Percentiles rank a stretch among this genome's conserved stretches.
Conservation (phyloP, 1,139 yeast genomes). For the Saccharomyces hybrid region DNA sequence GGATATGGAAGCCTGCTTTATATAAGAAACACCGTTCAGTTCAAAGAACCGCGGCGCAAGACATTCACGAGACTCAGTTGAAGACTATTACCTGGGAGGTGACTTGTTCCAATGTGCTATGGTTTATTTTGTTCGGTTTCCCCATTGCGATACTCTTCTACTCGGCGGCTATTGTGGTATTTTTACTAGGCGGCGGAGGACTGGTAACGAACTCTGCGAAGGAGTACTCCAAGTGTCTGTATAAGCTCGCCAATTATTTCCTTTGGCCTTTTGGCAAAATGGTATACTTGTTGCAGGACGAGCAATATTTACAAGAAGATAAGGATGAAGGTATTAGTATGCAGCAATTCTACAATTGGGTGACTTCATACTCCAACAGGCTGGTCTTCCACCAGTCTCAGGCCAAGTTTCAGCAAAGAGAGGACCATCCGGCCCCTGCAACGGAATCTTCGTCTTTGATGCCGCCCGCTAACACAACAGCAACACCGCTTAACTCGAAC, state of each 20-base stretch:
- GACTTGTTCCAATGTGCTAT: slow-evolving; percentile 60
- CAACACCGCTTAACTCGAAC: slow-evolving; percentile 4
- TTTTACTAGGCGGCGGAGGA: slow-evolving; percentile 37
- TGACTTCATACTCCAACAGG: slow-evolving; percentile 51
- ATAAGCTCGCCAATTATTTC: slow-evolving; percentile 61
- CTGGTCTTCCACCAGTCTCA: slow-evolving; percentile 34
- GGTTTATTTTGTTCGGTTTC: slow-evolving; percentile 71
- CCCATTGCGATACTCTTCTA: slow-evolving; percentile 47
- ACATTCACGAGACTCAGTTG: slow-evolving; percentile 66
- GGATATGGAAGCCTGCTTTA: slow-evolving; percentile 97
- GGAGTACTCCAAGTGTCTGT: slow-evolving; percentile 55
- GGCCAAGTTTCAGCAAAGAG: slow-evolving; percentile 3
- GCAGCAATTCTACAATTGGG: slow-evolving; percentile 85
- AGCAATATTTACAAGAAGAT: slow-evolving; percentile 79
- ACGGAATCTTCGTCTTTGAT: background rate
- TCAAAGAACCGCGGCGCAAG: slow-evolving; percentile 85
- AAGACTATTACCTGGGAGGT: slow-evolving; percentile 54
- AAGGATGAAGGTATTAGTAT: slow-evolving; percentile 81
- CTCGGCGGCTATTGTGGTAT: slow-evolving; percentile 39
- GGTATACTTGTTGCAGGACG: slow-evolving; percentile 70
- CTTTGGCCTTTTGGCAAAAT: slow-evolving; percentile 85
- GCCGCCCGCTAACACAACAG: background rate
- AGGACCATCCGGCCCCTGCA: background rate
- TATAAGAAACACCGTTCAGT: slow-evolving; percentile 91
- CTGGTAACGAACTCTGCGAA: slow-evolving; percentile 39